A percentile compares a stretch with the other conserved stretches of the same genome.
phyloP scores from a whole-genome alignment of 2,329 filamentous ascomycete genomes.

The Exophiala oligosperma region DNA sequence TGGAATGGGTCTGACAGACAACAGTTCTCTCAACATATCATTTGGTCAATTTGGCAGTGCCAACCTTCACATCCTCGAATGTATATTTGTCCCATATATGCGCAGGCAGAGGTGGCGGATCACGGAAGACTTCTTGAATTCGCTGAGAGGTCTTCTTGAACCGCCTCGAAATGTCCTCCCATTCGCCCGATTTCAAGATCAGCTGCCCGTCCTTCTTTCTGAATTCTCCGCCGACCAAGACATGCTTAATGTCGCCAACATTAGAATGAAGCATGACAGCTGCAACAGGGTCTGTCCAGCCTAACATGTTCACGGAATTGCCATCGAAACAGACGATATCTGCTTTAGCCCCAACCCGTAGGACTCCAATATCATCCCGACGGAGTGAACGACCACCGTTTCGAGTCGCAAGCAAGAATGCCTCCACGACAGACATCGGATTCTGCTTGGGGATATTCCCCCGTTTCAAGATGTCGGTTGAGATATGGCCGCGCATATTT shows the following conservation, averaged over 20 bases:
- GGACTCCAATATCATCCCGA: slow-evolving; percentile 52
- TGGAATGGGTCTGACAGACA: no score
- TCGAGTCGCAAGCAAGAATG: slow-evolving; percentile 57
- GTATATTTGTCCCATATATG: background rate
- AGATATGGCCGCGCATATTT: slow-evolving; percentile 36
- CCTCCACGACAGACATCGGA: slow-evolving; percentile 56
- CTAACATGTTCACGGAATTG: background rate
- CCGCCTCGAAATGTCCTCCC: background rate
- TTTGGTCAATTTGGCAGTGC: background rate
- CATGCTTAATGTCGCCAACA: slow-evolving; percentile 53
- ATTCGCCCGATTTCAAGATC: background rate
- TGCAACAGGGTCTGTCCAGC: slow-evolving; percentile 53
- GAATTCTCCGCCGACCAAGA: slow-evolving; percentile 52
- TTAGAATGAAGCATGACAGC: slow-evolving; percentile 57
- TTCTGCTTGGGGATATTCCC: slow-evolving; percentile 49
- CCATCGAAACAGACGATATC: slow-evolving; percentile 55
- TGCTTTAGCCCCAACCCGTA: slow-evolving; percentile 53
- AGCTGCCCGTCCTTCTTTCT: slow-evolving; percentile 48
- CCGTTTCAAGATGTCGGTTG: background rate
- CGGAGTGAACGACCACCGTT: slow-evolving; percentile 54
- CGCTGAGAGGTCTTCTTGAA: background rate
- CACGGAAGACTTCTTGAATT: background rate
- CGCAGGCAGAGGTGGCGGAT: background rate
- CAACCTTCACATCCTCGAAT: background rate
- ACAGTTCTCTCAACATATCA: background rate